Conservation (phyloP, 257 asterid species). For the Solanum verrucosum region DNA sequence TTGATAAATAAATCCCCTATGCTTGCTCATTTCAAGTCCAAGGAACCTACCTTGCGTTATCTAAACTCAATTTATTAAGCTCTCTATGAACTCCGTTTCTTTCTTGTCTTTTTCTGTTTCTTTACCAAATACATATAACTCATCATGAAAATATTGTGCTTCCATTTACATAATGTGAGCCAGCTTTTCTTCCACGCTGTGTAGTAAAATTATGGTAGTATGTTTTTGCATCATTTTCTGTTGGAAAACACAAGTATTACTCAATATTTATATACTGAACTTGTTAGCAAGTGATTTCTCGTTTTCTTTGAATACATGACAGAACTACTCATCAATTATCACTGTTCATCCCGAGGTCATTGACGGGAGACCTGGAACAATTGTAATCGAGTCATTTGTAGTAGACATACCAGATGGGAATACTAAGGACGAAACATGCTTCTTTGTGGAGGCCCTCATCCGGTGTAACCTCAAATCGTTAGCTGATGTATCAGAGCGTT, state of each 20-base stretch:
- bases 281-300: neutral
- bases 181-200: neutral
- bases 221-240: neutral
- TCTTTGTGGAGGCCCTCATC: constrained; percentile 13
- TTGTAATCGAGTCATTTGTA: constrained; percentile 8
- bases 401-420: constrained; percentile 11
- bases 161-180: neutral
- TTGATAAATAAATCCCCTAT: neutral
- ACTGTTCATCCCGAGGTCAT: constrained; percentile 8
- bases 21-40: neutral
- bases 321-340: constrained; percentile 7
- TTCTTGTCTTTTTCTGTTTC: neutral
- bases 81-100: neutral
- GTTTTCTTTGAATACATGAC: neutral
- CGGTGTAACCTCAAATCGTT: constrained; percentile 9
- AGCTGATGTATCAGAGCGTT: constrained; percentile 11
- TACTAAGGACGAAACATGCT: constrained; percentile 9
- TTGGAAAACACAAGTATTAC: neutral
- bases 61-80: neutral
- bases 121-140: neutral
- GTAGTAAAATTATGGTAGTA: neutral
- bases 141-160: neutral
- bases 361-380: constrained; percentile 11
- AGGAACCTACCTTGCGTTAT: neutral
- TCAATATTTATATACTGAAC: neutral